Evolutionary conservation across 2,329 filamentous ascomycete genomes (phyloP), one percentile per base, ranked within the genome.

Genomic region (Penicillium sp.): DNA sequence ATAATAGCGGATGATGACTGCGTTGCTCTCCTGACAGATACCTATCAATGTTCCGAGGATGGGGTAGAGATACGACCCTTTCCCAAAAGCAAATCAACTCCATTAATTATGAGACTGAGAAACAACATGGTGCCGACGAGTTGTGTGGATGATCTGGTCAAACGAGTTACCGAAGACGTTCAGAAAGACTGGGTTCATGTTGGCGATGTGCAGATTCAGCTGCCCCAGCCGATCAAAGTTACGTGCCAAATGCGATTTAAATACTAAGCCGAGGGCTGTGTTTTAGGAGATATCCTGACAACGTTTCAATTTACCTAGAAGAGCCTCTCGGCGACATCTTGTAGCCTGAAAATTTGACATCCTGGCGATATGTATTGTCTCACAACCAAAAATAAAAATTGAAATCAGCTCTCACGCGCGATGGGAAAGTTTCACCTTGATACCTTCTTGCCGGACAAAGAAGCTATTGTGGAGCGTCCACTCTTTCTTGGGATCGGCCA

Each of bases 381-480:
- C n/a, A n/a, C n/a, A n/a, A n/a, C n/a, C n/a, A n/a, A n/a, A n/a
- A n/a, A n/a, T n/a, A n/a, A n/a, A n/a, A n/a, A n/a, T n/a, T n/a
- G n/a, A n/a, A n/a, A n/a, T n/a, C n/a, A n/a, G n/a, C n/a, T n/a
- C n/a, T 26, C 43, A 54, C 37, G 28, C 43, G n/a, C 54, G 56
- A 23, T 33, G 55, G 26, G 51, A 50, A 5, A 61, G n/a, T 6
- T 50, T 63, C n/a, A 84, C 81, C 50, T 84, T 74, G 46, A 85
- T 61, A 0, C 83, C 83, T 44, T 77, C 73, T 66, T 85, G 83
- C 6, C 85, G 81, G 9, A 85, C 81, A 61, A 85, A 85, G 66
- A 85, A 85, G 9, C 81, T 84, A 9, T 82, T 79, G 54, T 81
- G 78, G 9, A 81, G 79, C 57, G 75, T 75, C 59, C 85, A 71